These are phyloP conservation scores for Malassezia sp. DNA, from an alignment of 1,284 basidiomycete species.

Conservation along the genomic window DNA sequence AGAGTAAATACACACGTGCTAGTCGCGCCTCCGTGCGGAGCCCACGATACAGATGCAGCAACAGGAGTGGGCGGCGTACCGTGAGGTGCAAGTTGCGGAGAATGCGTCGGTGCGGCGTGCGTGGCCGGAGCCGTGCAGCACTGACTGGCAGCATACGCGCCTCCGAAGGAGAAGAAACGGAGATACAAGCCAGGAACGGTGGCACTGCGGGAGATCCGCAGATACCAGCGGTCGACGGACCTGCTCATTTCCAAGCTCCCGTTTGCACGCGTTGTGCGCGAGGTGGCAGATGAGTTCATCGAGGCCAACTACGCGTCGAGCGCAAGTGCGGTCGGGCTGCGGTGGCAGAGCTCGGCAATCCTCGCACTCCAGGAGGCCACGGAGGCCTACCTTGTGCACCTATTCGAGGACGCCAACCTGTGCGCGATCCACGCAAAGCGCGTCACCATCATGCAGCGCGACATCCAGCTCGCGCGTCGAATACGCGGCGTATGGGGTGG, in stretches of 20 bases:
- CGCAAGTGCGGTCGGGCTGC: conserved; percentile 29
- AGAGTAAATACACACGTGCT: no score
- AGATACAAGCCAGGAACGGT: conserved; percentile 42
- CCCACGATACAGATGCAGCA: no score
- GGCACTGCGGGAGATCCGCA: conserved; percentile 44
- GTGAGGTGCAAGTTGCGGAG: no score
- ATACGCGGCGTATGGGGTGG: conserved; percentile 45
- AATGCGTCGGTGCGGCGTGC: no score
- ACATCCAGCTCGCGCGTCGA: conserved; percentile 43
- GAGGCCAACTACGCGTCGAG: conserved; percentile 30
- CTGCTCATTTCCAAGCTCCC: conserved; percentile 43
- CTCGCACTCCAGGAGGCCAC: conserved; percentile 45
- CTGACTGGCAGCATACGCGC: no score
- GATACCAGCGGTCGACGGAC: conserved; percentile 44
- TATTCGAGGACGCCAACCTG: conserved; percentile 46
- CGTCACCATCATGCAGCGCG: conserved; percentile 45
- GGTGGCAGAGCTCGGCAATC: conserved; percentile 46
- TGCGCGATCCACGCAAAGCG: conserved; percentile 44
- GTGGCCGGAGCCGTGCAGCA: no score
- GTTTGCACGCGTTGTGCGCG: conserved; percentile 42
- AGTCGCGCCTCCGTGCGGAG: no score
- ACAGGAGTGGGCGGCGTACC: no score
- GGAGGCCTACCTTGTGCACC: conserved; percentile 42
- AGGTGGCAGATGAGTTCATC: conserved; percentile 44
- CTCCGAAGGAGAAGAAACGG: conserved; percentile 16